phyloP scores from a whole-genome alignment of 208 protist species.

The Trypanosoma boissoni region DNA sequence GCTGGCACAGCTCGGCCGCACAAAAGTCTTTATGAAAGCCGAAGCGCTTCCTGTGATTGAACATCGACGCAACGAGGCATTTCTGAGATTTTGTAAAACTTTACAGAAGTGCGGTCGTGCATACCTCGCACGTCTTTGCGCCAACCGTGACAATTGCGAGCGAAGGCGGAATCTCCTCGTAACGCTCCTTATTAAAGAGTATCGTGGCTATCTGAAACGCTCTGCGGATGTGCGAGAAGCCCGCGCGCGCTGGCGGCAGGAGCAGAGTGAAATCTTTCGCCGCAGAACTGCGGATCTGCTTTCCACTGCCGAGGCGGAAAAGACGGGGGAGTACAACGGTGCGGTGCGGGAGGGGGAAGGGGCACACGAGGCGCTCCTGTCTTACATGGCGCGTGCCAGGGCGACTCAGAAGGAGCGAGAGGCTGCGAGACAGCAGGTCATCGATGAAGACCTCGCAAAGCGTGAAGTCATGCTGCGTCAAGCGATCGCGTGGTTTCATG shows the following conservation, averaged over 20 bases:
- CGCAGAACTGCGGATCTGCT: neutral
- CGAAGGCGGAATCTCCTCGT: slow-evolving; percentile 8
- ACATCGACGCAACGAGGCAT: slow-evolving; percentile 18
- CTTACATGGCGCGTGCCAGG: neutral
- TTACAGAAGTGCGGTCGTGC: slow-evolving; percentile 21
- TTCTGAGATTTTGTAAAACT: slow-evolving; percentile 15
- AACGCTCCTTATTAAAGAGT: slow-evolving; percentile 11
- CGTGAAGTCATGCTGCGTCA: slow-evolving; percentile 11
- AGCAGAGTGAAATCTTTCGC: slow-evolving; percentile 7
- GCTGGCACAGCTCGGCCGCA: slow-evolving; percentile 29
- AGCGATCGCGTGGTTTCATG: neutral
- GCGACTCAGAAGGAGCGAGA: neutral
- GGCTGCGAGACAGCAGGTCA: slow-evolving; percentile 10
- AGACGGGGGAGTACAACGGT: neutral
- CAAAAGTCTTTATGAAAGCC: slow-evolving; percentile 43
- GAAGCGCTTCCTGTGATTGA: slow-evolving; percentile 27
- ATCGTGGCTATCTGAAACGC: slow-evolving; percentile 20
- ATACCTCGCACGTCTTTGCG: slow-evolving; percentile 1
- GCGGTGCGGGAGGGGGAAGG: neutral
- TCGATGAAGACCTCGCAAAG: neutral
- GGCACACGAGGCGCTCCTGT: neutral
- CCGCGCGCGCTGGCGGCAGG: slow-evolving; percentile 15
- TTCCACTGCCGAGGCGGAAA: neutral
- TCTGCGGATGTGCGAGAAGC: slow-evolving; percentile 20
- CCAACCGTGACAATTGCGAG: slow-evolving; percentile 16